These are phyloP conservation scores for Litchi chinensis DNA, from an alignment of 345 rosid species.

Conservation along the genomic window DNA sequence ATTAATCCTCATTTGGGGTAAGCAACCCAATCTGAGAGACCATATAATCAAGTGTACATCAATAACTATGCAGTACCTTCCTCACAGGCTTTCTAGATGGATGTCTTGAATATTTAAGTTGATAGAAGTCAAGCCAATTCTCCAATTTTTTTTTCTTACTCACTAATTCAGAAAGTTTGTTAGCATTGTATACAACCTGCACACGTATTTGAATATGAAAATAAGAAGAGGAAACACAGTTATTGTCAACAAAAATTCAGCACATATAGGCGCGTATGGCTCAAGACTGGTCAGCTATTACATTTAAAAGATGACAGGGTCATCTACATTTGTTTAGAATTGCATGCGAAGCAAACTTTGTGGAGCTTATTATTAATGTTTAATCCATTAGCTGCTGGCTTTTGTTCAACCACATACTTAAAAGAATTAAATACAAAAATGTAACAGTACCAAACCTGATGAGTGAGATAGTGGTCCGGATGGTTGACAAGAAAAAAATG, in stretches of 20 bases:
- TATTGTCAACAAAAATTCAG: neutral
- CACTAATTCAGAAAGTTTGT: conserved; percentile 61
- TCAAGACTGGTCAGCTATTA: neutral
- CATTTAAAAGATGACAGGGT: neutral
- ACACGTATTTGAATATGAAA: conserved; percentile 19
- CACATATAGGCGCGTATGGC: no score
- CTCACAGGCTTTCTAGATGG: conserved; percentile 49
- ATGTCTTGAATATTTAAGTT: conserved; percentile 68
- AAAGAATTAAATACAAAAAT: neutral
- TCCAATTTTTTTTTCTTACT: conserved; percentile 62
- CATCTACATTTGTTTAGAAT: neutral
- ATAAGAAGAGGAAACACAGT: neutral
- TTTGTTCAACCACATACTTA: neutral
- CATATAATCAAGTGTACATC: neutral
- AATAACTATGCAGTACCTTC: conserved; percentile 47
- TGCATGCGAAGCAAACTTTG: neutral
- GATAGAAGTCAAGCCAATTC: conserved; percentile 89
- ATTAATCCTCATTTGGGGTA: neutral
- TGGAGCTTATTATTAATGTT: neutral
- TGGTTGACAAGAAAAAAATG: conserved; percentile 94
- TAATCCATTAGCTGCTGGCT: neutral
- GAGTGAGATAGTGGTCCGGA: conserved; percentile 75
- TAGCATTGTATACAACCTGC: conserved; percentile 86
- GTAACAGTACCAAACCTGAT: conserved; percentile 60
- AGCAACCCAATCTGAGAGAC: neutral